Conservation (phyloP, 1,284 basidiomycete genomes). For the Leccinum pachyderme region DNA sequence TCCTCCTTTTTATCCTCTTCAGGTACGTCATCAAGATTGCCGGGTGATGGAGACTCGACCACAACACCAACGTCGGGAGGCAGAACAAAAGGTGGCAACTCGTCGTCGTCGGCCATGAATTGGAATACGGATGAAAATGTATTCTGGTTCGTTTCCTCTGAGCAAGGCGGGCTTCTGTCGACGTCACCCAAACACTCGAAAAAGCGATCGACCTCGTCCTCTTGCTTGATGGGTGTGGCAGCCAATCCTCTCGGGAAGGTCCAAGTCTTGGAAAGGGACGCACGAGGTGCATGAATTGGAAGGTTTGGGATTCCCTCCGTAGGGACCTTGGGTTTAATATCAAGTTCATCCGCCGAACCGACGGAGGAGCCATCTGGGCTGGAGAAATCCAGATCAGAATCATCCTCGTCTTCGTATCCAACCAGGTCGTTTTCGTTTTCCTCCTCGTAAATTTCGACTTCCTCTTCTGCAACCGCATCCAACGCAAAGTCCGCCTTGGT, state of each 20-base stretch:
- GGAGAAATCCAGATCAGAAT: constrained; percentile 50
- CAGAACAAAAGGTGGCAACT: constrained; percentile 48
- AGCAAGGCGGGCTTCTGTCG: constrained; percentile 43
- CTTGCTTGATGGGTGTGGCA: constrained; percentile 16
- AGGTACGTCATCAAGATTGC: constrained; percentile 38
- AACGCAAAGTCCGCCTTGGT: constrained; percentile 44
- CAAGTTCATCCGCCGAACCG: constrained; percentile 51
- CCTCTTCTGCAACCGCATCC: constrained; percentile 56
- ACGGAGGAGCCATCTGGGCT: constrained; percentile 54
- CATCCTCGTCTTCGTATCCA: constrained; percentile 71
- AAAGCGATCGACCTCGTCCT: constrained; percentile 54
- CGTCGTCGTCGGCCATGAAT: constrained; percentile 42
- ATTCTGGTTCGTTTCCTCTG: constrained; percentile 53
- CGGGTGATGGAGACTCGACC: constrained; percentile 32
- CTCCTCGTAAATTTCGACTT: constrained; percentile 47
- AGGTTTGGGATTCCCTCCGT: constrained; percentile 9
- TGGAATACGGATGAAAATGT: constrained; percentile 53
- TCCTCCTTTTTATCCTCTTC: constrained; percentile 48
- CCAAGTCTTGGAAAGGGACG: constrained; percentile 66
- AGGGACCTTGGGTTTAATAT: constrained; percentile 1
- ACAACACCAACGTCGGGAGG: constrained; percentile 52
- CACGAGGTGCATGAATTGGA: constrained; percentile 33
- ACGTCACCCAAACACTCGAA: constrained; percentile 70
- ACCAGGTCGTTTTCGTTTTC: constrained; percentile 58
- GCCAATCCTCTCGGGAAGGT: constrained; percentile 55